Conservation (phyloP, 2,329 filamentous ascomycete species). For the Cadophora malorum region DNA sequence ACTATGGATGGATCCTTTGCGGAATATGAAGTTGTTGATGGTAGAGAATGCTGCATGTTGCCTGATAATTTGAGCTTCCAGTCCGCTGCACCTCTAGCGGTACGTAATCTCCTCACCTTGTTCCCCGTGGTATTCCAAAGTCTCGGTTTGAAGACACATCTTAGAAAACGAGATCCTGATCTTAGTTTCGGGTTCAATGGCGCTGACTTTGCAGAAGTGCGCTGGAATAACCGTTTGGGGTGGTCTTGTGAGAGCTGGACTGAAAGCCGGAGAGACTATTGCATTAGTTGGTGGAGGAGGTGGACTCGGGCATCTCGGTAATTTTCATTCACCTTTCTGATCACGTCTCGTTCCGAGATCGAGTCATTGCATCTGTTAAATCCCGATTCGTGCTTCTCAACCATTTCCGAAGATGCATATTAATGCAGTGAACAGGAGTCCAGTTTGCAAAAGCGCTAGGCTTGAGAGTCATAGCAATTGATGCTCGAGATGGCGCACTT, state of each 20-base stretch:
- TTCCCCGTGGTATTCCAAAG: neutral
- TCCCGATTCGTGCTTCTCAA: neutral
- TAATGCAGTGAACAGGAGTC: slow-evolving; percentile 38
- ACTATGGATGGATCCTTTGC: slow-evolving; percentile 61
- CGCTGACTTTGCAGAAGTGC: slow-evolving; percentile 44
- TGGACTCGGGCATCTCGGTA: slow-evolving; percentile 58
- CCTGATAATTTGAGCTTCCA: slow-evolving; percentile 56
- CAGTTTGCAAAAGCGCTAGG: slow-evolving; percentile 58
- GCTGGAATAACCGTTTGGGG: slow-evolving; percentile 53
- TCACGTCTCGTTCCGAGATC: neutral
- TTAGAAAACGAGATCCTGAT: too few relatives aligned
- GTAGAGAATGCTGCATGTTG: slow-evolving; percentile 52
- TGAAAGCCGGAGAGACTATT: slow-evolving; percentile 47
- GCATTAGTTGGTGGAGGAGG: slow-evolving; percentile 57
- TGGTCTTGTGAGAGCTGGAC: slow-evolving; percentile 45
- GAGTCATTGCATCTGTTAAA: neutral
- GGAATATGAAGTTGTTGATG: slow-evolving; percentile 60
- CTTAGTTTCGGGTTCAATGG: too few relatives aligned
- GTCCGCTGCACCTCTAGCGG: slow-evolving; percentile 60
- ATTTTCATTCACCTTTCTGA: neutral
- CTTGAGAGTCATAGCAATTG: slow-evolving; percentile 54
- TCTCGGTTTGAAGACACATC: too few relatives aligned
- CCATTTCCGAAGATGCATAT: neutral
- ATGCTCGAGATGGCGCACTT: slow-evolving; percentile 58
- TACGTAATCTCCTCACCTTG: neutral